Evolutionary conservation across 768 basidiomycete species (phyloP), one percentile per base, ranked within the genome.

Genomic region (Leucocoprinus sp.): DNA sequence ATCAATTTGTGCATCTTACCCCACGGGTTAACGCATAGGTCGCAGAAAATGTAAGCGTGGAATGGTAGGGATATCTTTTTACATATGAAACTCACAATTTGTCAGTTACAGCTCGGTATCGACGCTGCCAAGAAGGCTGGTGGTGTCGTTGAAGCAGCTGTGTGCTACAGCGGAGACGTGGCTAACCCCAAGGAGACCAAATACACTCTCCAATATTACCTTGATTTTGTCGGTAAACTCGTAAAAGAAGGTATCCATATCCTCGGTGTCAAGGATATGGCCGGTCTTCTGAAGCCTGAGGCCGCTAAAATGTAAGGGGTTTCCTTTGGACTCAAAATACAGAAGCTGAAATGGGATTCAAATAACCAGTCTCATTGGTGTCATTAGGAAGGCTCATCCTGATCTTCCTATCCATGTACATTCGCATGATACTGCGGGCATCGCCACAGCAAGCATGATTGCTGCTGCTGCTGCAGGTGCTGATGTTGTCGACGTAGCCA

Each of bases 61-160:
- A n/a, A n/a, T n/a, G n/a, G n/a, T n/a, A n/a, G n/a, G n/a, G n/a
- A n/a, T n/a, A n/a, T n/a, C n/a, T n/a, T n/a, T n/a, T n/a, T n/a
- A n/a, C n/a, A n/a, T n/a, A n/a, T 19, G 21, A 26, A 28, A 12
- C 28, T 17, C 6, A 19, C 24, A 5, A 22, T 17, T 48, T 27
- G 11, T 36, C 53, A 98, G 87, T 89, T 99, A 89, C 84, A 76
- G 64, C 81, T 99, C 55, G 96, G 96, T 61, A 98, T 99, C 56
- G 96, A 99, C 60, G 96, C 96, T 31, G 96, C 96, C 49, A 99
- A 98, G 81, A 96, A 96, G 65, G 96, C 96, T 24, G 96, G 96
- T 48, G 96, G 96, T 73, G 96, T 99, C 40, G 84, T 85, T 50
- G 96, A 99, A 64, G 96, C 90, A 34, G 91, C 90, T 48, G 89